A percentile compares a stretch with the other conserved stretches of the same genome.
Evolutionary conservation across 805 yeast genomes (phyloP).

Genomic region (Komagataella kurtzmanii): DNA sequence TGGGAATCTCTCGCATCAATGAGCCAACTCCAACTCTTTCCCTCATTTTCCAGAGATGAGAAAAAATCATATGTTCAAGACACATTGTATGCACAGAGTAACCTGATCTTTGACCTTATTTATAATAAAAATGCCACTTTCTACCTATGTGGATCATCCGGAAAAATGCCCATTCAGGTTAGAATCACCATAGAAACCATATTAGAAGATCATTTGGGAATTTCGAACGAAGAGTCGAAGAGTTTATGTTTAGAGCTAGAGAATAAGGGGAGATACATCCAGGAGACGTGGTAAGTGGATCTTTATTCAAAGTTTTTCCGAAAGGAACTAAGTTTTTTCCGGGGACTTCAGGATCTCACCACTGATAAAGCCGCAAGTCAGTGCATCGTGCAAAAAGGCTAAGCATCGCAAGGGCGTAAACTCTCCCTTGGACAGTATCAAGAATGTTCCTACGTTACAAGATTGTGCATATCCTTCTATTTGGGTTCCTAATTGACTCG

Average conservation of each 20-base stretch:
- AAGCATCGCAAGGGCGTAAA: not conserved
- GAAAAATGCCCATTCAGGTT: slow-evolving; percentile 86
- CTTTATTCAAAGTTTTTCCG: not conserved
- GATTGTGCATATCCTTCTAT: not conserved
- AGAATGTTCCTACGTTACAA: not conserved
- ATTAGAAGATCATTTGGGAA: slow-evolving; percentile 28
- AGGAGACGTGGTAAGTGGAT: slow-evolving; percentile 69
- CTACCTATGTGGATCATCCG: slow-evolving; percentile 87
- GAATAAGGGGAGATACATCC: slow-evolving; percentile 51
- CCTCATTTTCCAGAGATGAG: slow-evolving; percentile 35
- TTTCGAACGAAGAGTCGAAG: slow-evolving; percentile 31
- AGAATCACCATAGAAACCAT: slow-evolving; percentile 65
- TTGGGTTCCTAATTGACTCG: not conserved
- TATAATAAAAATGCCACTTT: slow-evolving; percentile 43
- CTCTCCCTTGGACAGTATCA: not conserved
- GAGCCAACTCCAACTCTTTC: slow-evolving; percentile 24
- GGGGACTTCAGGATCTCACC: not conserved
- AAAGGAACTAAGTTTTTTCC: not conserved
- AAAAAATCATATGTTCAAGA: slow-evolving; percentile 67
- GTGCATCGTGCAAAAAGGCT: not conserved
- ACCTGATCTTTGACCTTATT: slow-evolving; percentile 36
- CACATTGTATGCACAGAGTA: slow-evolving; percentile 36
- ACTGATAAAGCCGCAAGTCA: not conserved
- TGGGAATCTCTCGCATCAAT: slow-evolving; percentile 27
- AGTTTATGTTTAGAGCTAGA: slow-evolving; percentile 47